These are phyloP conservation scores for Eleusine coracana DNA, from an alignment of 176 grass and related monocot genomes.

Conservation along the genomic window DNA sequence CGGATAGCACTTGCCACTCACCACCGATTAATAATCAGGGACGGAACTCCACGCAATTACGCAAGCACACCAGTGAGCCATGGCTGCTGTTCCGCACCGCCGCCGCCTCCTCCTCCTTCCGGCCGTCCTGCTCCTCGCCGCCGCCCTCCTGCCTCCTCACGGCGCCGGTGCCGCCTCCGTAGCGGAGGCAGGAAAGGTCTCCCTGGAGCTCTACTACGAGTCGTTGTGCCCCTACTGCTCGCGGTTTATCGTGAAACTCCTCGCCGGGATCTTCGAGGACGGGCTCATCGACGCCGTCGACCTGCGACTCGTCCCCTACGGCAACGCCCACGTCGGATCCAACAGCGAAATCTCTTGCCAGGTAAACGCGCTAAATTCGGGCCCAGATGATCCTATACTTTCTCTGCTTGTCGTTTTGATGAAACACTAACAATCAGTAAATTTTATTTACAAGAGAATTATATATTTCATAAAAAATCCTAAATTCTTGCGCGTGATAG, in stretches of 20 bases:
- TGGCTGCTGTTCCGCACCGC: not conserved
- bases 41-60: not conserved
- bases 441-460: not conserved
- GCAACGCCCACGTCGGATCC: conserved; percentile 64
- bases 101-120: not conserved
- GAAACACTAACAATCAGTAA: not conserved
- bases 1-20: not conserved
- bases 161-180: not conserved
- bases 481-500: conserved; percentile 3
- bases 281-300: conserved; percentile 65
- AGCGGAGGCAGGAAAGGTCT: conserved; percentile 39
- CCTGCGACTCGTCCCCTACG: conserved; percentile 79
- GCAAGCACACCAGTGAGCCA: not conserved
- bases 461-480: not conserved
- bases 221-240: conserved; percentile 74
- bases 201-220: conserved; percentile 90
- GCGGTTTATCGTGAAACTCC: conserved; percentile 71
- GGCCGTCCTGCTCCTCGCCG: not conserved
- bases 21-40: conserved; percentile 7
- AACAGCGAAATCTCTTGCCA: conserved; percentile 75
- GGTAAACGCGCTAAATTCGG: conserved; percentile 25
- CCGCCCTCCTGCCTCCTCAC: not conserved
- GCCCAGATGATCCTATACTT: too few relatives aligned
- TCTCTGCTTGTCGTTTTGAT: not conserved
- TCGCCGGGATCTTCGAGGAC: conserved; percentile 66